phyloP scores from a whole-genome alignment of 2,329 filamentous ascomycete species.

The Orbilia brochopaga region DNA sequence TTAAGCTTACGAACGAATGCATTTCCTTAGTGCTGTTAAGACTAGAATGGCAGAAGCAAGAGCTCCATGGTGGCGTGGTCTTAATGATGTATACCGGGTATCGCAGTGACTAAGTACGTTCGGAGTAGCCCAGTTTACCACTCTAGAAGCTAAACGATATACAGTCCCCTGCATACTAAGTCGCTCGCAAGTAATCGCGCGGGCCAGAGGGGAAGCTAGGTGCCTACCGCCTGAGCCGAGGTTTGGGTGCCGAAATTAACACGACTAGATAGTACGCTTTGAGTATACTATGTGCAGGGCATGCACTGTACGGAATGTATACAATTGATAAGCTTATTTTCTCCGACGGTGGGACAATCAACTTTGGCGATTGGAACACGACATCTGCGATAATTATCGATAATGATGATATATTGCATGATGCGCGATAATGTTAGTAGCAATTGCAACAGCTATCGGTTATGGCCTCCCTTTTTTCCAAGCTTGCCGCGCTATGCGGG shows the following conservation, averaged over 20 bases:
- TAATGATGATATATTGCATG: not conserved
- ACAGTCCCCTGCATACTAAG: conserved; percentile 2
- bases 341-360: not conserved
- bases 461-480: not conserved
- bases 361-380: not conserved
- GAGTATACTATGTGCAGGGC: too few relatives aligned
- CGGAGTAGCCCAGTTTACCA: too few relatives aligned
- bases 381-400: not conserved
- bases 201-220: not conserved
- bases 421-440: too few relatives aligned
- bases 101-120: too few relatives aligned
- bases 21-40: too few relatives aligned
- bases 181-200: not conserved
- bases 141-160: too few relatives aligned
- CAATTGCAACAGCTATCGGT: not conserved
- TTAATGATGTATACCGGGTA: too few relatives aligned
- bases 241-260: not conserved
- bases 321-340: conserved; percentile 2
- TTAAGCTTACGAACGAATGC: too few relatives aligned
- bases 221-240: not conserved
- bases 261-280: too few relatives aligned
- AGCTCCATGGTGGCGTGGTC: too few relatives aligned
- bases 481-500: conserved; percentile 49
- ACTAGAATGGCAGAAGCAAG: too few relatives aligned
- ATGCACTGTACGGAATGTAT: not conserved